A percentile compares a stretch with the other conserved stretches of the same genome.
Conservation (phyloP, 1,284 basidiomycete genomes). For the Schizophyllum commune region DNA sequence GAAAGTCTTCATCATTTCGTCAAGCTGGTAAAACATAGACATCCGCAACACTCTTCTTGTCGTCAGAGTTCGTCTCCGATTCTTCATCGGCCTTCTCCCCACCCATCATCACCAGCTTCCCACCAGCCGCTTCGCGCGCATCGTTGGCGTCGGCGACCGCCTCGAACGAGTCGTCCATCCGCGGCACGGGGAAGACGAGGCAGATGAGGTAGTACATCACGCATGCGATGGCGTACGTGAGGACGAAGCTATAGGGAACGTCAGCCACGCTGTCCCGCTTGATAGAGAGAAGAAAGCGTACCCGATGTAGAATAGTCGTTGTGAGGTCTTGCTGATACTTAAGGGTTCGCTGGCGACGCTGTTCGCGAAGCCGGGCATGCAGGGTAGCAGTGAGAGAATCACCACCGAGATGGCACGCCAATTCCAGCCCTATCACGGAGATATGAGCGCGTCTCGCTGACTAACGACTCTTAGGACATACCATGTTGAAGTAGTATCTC, state of each 20-base stretch:
- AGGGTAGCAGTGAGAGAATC: neutral
- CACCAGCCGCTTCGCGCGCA: neutral
- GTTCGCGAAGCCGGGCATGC: neutral
- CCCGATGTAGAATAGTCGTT: conserved; percentile 7
- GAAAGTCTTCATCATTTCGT: neutral
- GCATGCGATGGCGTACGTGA: conserved; percentile 11
- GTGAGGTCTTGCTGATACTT: conserved; percentile 7
- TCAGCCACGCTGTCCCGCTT: too few relatives aligned
- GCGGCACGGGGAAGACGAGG: conserved; percentile 5
- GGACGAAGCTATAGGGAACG: conserved; percentile 11
- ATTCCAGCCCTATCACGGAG: conserved; percentile 6
- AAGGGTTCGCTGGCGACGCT: neutral
- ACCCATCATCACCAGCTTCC: neutral
- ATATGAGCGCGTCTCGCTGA: neutral
- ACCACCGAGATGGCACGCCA: conserved; percentile 11
- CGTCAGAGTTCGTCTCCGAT: neutral
- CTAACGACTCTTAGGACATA: neutral
- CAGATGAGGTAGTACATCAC: conserved; percentile 10
- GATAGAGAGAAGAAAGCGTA: conserved; percentile 3
- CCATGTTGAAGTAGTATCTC: neutral
- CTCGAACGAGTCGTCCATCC: neutral
- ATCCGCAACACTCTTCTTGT: neutral
- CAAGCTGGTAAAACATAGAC: neutral
- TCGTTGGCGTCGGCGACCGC: neutral
- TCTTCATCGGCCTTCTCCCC: neutral